These are phyloP conservation scores for Tetradesmus obliquus DNA, from an alignment of 139 green algal genomes.

Conservation along the genomic window DNA sequence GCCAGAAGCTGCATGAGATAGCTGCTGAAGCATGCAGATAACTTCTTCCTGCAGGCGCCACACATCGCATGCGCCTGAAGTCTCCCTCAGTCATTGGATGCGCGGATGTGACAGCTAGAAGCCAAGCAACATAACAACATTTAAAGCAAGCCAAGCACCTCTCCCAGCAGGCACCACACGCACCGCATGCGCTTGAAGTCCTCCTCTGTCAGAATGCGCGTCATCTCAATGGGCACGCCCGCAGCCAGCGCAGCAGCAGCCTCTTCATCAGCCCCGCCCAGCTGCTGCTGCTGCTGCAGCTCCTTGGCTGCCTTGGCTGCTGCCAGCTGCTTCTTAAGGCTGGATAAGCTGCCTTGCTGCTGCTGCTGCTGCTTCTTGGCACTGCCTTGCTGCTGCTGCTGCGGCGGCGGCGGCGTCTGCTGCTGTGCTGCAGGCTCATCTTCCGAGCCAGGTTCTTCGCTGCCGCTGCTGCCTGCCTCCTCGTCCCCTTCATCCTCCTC, in stretches of 20 bases:
- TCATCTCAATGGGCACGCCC: slow-evolving; percentile 71
- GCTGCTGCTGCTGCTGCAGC: slow-evolving; percentile 22
- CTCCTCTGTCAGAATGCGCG: slow-evolving; percentile 84
- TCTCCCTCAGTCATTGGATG: too few relatives aligned
- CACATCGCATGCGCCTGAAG: too few relatives aligned
- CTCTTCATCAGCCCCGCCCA: slow-evolving; percentile 12
- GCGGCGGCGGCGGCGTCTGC: background rate
- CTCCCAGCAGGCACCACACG: background rate
- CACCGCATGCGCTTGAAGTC: slow-evolving; percentile 90
- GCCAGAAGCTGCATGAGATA: too few relatives aligned
- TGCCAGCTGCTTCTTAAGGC: slow-evolving; percentile 60
- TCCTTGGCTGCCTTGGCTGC: slow-evolving; percentile 53
- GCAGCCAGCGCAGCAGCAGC: background rate
- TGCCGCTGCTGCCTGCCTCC: slow-evolving; percentile 12
- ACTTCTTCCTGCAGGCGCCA: too few relatives aligned
- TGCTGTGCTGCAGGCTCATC: slow-evolving; percentile 6
- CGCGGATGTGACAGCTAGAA: too few relatives aligned
- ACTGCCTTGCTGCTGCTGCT: background rate
- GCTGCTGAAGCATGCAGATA: too few relatives aligned
- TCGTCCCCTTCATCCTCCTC: slow-evolving; percentile 18
- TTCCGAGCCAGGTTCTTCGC: background rate
- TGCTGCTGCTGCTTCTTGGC: slow-evolving; percentile 37
- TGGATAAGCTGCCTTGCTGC: slow-evolving; percentile 41
- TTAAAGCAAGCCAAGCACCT: background rate
- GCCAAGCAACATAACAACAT: background rate